Base-by-base conservation (phyloP, 306 rosid genomes). In the Acacia acuminata region DNA sequence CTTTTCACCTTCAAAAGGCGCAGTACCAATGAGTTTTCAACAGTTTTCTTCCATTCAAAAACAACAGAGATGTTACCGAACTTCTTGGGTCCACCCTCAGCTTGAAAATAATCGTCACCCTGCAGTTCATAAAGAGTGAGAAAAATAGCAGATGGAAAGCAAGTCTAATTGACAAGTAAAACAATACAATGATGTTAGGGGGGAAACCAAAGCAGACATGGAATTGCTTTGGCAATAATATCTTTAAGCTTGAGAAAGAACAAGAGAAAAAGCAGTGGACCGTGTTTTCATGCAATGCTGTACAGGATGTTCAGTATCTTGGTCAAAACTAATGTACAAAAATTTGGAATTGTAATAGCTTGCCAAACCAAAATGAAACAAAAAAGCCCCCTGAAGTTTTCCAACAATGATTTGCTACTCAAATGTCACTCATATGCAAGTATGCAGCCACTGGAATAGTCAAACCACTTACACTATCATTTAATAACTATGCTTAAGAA, bases 21-120 rank as follows among this genome's bases (percentile, higher is more conserved):
- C 82, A 93, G 65, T 64, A 87, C 90, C 73, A 96, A 71, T 34
- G 94, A 90, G 81, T 91, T 82, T 44, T 85, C 88, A 27, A 92
- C 87, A 71, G 89, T 64, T 82, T 79, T 88, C 67, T 66, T 70
- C 98, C 98, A 94, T 86, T 96, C 90, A 80, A 92, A 78, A 81
- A 71, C 25, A 45, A 91, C 79, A 71, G 86, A 80, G 79, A 94
- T 88, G 86, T 92, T 89, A 73, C 99, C 97, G 66, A 92, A 88
- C 74, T 92, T 96, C 83, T 94, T 90, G 50, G 96, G 93, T 73
- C 94, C 90, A 89, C 88, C 93, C 85, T 96, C 98, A 19, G 96
- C 90, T 85, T 89, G 97, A 85, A 89, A 96, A 82, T 96, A 96
- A 89, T 96, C 94, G 73, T 94, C 94, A 83, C 99, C 84, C 97